A percentile compares a stretch with the other conserved stretches of the same genome.
Conservation (phyloP, 2,329 filamentous ascomycete species). For the Ophiosphaerella herpotricha region DNA sequence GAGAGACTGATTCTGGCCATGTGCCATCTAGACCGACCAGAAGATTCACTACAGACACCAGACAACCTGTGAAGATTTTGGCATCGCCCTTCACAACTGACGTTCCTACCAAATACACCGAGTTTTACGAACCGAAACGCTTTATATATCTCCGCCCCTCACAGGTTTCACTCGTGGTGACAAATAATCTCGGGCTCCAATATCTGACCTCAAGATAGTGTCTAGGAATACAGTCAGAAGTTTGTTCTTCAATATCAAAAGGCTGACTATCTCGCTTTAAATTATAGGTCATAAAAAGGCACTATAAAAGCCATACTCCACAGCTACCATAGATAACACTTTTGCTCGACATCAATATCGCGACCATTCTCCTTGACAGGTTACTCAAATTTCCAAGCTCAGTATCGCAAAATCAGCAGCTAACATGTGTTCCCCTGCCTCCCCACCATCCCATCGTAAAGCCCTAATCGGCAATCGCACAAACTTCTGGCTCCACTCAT, state of each 20-base stretch:
- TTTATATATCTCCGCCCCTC: conserved; percentile 15
- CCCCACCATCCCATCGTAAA: conserved; percentile 24
- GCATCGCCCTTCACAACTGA: background rate
- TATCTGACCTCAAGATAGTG: conserved; percentile 14
- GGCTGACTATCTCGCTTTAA: too few relatives aligned
- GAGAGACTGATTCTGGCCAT: conserved; percentile 32
- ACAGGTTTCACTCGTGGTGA: conserved; percentile 19
- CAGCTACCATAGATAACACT: too few relatives aligned
- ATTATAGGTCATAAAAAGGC: too few relatives aligned
- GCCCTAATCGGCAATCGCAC: conserved; percentile 48
- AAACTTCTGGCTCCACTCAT: conserved; percentile 53
- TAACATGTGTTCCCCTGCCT: conserved; percentile 6
- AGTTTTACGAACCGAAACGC: too few relatives aligned
- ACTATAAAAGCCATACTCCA: too few relatives aligned
- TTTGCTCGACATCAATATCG: too few relatives aligned
- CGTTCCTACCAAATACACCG: background rate
- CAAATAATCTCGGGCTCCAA: conserved; percentile 12
- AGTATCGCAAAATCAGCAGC: background rate
- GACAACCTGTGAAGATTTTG: background rate
- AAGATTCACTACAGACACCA: conserved; percentile 11
- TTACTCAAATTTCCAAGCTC: background rate
- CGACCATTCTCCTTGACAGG: too few relatives aligned
- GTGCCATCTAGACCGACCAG: conserved; percentile 30
- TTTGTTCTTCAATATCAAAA: too few relatives aligned
- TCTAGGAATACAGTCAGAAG: background rate